Conservation (phyloP, 1,284 basidiomycete species). For the Inonotus obliquus region DNA sequence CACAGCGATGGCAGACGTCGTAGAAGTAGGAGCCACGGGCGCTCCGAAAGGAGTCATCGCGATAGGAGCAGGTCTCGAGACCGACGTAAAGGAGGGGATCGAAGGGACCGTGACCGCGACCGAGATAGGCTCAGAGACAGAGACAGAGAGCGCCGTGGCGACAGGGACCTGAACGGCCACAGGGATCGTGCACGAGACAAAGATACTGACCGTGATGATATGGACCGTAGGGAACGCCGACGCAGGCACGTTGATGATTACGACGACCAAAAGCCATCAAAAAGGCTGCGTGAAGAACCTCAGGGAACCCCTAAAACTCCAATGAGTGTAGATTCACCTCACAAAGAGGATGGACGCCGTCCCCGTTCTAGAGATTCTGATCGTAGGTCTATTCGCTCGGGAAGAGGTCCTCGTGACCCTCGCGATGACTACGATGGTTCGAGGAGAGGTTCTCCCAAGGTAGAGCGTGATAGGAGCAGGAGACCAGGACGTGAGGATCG, state of each 20-base stretch:
- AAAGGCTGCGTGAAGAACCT: conserved; percentile 53
- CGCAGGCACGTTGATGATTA: conserved; percentile 58
- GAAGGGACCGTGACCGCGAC: conserved; percentile 46
- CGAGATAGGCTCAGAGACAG: conserved; percentile 39
- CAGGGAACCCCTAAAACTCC: conserved; percentile 38
- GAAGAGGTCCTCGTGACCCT: conserved; percentile 36
- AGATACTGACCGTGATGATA: conserved; percentile 47
- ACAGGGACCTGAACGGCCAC: conserved; percentile 38
- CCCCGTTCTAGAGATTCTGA: conserved; percentile 49
- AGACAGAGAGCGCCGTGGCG: conserved; percentile 30
- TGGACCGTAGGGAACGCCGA: conserved; percentile 48
- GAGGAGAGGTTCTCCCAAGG: conserved; percentile 32
- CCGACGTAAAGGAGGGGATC: conserved; percentile 34
- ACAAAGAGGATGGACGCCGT: conserved; percentile 50
- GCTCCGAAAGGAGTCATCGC: conserved; percentile 47
- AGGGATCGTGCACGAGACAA: conserved; percentile 38
- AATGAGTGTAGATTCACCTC: conserved; percentile 35
- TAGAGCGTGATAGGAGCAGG: conserved; percentile 33
- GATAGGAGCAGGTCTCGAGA: conserved; percentile 48
- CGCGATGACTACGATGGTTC: conserved; percentile 58
- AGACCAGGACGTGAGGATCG: conserved; percentile 29
- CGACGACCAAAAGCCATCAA: conserved; percentile 48
- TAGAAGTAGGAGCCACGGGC: conserved; percentile 32
- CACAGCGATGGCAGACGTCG: conserved; percentile 37
- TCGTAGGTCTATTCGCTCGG: conserved; percentile 41